Percentiles rank a stretch among this genome's conserved stretches.
Conservation (phyloP, 176 grass and related monocot species). For the Oryza punctata region DNA sequence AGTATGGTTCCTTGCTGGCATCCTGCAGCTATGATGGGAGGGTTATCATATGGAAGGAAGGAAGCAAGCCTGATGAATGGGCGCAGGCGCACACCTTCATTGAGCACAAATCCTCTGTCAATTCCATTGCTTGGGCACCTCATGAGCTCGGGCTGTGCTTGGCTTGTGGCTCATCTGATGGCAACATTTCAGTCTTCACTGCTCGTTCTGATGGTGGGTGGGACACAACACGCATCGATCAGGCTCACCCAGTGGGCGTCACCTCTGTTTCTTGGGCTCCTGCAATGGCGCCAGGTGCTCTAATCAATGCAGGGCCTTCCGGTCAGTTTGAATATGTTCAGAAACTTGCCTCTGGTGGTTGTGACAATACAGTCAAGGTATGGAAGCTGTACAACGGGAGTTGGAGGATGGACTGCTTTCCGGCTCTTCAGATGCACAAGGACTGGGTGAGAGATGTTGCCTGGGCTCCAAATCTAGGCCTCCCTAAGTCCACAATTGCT, state of each 20-base stretch:
- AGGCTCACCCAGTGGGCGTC: not conserved
- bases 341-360: not conserved
- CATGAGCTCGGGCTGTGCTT: not conserved
- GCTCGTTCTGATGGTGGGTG: not conserved
- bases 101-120: not conserved
- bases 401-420: not conserved
- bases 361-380: not conserved
- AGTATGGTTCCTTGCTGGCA: not conserved
- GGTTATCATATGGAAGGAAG: not conserved
- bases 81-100: not conserved
- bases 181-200: not conserved
- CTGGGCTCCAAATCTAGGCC: not conserved
- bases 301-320: not conserved
- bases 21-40: not conserved
- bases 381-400: not conserved
- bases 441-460: slow-evolving; percentile 1
- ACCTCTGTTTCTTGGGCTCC: not conserved
- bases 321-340: not conserved
- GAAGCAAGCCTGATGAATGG: not conserved
- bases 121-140: slow-evolving; percentile 1
- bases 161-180: slow-evolving; percentile 3
- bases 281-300: not conserved
- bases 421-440: not conserved
- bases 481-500: not conserved
- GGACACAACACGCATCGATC: not conserved